Evolutionary conservation across 768 basidiomycete species (phyloP), one percentile per base, ranked within the genome.

Genomic region (Cystofilobasidium capitatum): DNA sequence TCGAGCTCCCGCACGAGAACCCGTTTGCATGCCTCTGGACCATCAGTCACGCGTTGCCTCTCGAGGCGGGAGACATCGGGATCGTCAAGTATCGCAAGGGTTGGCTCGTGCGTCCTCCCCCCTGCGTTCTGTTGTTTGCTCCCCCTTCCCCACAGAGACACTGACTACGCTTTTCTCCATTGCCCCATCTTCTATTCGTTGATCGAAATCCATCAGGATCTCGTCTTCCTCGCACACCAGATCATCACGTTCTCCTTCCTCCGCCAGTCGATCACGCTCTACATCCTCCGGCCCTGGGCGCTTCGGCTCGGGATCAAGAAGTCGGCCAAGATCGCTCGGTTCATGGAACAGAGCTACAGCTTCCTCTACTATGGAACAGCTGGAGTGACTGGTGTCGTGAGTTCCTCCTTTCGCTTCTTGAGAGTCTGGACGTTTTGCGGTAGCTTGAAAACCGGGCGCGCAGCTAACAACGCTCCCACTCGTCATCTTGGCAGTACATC

Each of bases 341-440:
- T 97, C 73, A 88, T 85, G 24, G 94, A 99, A 78, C 94, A 94
- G 74, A 76, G 84, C 0, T 96, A 99, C 76, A 89, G 91, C 0
- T 60, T 89, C 54, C 70, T 89, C 17, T 99, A 98, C 77, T 93
- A 90, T 72, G 71, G 79, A 1, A 64, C 84, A 70, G 86, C 85
- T 70, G 86, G 88, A 10, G 72, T 79, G 3, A 86, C 87, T 81
- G 94, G 96, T 33, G 80, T 85, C 54, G 92, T 94, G 63, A 75
- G 90, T 83, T 40, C 35, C 31, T 40, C 24, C 47, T 24, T 64
- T 51, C 22, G 33, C 49, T 40, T 33, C 33, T 4, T 7, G 13
- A 14, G 29, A n/a, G 20, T 37, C 7, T 17, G n/a, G 33, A 40
- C 20, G 2, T 59, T 10, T 20, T 42, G 40, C 40, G 20, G 40